phyloP scores from a whole-genome alignment of 2,329 filamentous ascomycete species.

The Aspergillus sojae region DNA sequence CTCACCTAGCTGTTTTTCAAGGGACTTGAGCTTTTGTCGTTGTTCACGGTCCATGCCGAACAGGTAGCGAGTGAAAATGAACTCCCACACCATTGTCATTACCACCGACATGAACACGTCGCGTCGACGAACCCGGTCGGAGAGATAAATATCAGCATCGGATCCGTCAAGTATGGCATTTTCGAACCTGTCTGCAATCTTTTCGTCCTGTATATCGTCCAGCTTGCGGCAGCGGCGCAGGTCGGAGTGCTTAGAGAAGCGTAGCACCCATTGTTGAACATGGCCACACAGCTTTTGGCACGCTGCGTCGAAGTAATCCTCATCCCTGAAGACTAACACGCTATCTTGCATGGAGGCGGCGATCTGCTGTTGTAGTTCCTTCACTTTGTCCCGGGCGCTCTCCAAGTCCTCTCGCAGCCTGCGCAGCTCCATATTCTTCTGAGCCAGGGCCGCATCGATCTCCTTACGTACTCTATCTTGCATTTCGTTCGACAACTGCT shows the following conservation, averaged over 20 bases:
- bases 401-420: slow-evolving; percentile 77
- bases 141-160: slow-evolving; percentile 85
- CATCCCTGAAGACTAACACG: slow-evolving; percentile 79
- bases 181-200: slow-evolving; percentile 90
- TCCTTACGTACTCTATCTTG: slow-evolving; percentile 64
- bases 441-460: slow-evolving; percentile 67
- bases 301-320: slow-evolving; percentile 92
- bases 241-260: slow-evolving; percentile 97
- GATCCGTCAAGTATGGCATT: slow-evolving; percentile 92
- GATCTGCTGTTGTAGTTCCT: slow-evolving; percentile 62
- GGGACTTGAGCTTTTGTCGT: slow-evolving; percentile 91
- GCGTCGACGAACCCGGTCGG: slow-evolving; percentile 82
- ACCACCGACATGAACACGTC: slow-evolving; percentile 98
- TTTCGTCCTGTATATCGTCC: slow-evolving; percentile 83
- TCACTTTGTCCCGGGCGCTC: slow-evolving; percentile 65
- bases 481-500: slow-evolving; percentile 64
- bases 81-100: slow-evolving; percentile 99
- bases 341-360: slow-evolving; percentile 64
- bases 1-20: slow-evolving; percentile 89
- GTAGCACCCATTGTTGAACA: slow-evolving; percentile 95
- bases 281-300: slow-evolving; percentile 95
- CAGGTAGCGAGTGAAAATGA: slow-evolving; percentile 94
- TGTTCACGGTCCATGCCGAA: slow-evolving; percentile 99
- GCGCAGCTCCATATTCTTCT: slow-evolving; percentile 82
- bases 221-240: slow-evolving; percentile 83